A percentile compares a stretch with the other conserved stretches of the same genome.
These are phyloP conservation scores for Penicillium paradoxum DNA, from an alignment of 495 filamentous ascomycete genomes.

Conservation along the genomic window DNA sequence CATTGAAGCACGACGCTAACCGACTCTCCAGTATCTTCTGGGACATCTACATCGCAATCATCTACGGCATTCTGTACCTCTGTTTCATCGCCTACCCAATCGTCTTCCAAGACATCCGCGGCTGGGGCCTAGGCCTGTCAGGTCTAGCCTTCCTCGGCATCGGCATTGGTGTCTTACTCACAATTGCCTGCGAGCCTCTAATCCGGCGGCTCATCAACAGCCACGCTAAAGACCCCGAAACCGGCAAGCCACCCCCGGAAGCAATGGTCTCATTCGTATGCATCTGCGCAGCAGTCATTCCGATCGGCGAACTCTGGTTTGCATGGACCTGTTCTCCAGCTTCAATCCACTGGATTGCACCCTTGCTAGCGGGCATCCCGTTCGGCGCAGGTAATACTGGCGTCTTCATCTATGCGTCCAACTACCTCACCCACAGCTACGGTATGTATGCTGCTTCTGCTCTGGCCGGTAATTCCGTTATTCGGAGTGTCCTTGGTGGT, in stretches of 20 bases:
- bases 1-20: neutral
- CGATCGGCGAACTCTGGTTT: conserved; percentile 72
- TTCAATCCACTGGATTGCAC: conserved; percentile 68
- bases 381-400: conserved; percentile 74
- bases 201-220: conserved; percentile 67
- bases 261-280: conserved; percentile 68
- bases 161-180: conserved; percentile 63
- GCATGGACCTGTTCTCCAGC: conserved; percentile 72
- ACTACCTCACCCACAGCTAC: conserved; percentile 74
- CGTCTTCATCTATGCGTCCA: conserved; percentile 74
- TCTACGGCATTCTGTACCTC: conserved; percentile 72
- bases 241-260: conserved; percentile 64
- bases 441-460: conserved; percentile 75
- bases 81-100: conserved; percentile 82
- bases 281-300: conserved; percentile 61
- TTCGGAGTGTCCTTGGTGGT: conserved; percentile 63
- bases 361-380: conserved; percentile 70
- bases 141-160: conserved; percentile 76
- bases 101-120: conserved; percentile 65
- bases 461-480: conserved; percentile 69
- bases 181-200: conserved; percentile 63
- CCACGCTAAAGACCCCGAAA: conserved; percentile 62
- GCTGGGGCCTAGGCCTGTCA: conserved; percentile 62
- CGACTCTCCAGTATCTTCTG: conserved; percentile 56
- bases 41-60: conserved; percentile 64